Evolutionary conservation across 78 protist species (phyloP), one percentile per base, ranked within the genome.

Genomic region (Monocercomonoides exilis): DNA sequence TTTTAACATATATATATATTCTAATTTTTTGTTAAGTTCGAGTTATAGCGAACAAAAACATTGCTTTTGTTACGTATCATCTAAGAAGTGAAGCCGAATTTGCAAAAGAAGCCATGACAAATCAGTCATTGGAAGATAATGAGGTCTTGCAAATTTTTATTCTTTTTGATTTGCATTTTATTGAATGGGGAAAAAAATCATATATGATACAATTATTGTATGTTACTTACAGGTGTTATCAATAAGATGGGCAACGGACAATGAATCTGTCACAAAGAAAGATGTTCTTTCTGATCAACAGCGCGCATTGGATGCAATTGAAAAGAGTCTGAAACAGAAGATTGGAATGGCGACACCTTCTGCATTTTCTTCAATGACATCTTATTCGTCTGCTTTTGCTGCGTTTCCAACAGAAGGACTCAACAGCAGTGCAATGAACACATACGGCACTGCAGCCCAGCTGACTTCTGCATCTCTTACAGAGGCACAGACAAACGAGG

Each of bases 91-190:
- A 38, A 2, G 3, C 45, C 35, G 85, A 81, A 41, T 81, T 81
- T 3, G 85, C 85, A 38, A 2, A 41, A 3, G 85, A 81, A 41
- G 85, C 85, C 85, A 81, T 81, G 85, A 81, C 2, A 6, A 41
- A 81, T 3, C 85, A 81, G 2, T 1, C 46, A 33, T 45, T 81
- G 1, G 85, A 81, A 3, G 3, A 41, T n/a, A 81, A 81, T 3
- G 85, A 81, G 42, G 85, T 77, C 3, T n/a, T n/a, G n/a, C 77
- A 29, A 54, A n/a, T n/a, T n/a, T n/a, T n/a, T n/a, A n/a, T n/a
- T n/a, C n/a, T n/a, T n/a, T n/a, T n/a, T n/a, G n/a, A n/a, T n/a
- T n/a, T n/a, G n/a, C n/a, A n/a, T n/a, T n/a, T n/a, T n/a, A n/a
- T n/a, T n/a, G n/a, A n/a, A n/a, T n/a, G n/a, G n/a, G n/a, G n/a